A percentile compares a stretch with the other conserved stretches of the same genome.
Evolutionary conservation across 148 eudicot species (phyloP).

Genomic region (Nepenthes gracilis): DNA sequence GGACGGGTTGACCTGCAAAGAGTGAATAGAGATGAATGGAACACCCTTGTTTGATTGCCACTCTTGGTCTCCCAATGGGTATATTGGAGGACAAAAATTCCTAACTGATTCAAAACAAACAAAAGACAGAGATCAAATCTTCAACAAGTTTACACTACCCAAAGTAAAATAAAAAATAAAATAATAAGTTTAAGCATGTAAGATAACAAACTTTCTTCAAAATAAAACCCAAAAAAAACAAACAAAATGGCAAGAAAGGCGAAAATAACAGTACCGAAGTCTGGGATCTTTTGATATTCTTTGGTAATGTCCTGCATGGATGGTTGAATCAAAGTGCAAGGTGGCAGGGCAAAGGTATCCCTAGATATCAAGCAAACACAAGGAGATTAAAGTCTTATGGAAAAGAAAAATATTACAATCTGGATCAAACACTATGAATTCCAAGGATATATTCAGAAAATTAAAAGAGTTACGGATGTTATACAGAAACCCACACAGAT

Average conservation of each 20-base stretch:
- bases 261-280: conserved; percentile 46
- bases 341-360: conserved; percentile 83
- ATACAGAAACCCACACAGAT: too few relatives aligned
- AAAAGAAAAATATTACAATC: conserved; percentile 1
- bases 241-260: background rate
- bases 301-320: conserved; percentile 43
- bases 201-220: background rate
- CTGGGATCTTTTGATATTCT: conserved; percentile 43
- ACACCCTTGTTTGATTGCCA: conserved; percentile 45
- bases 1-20: conserved; percentile 75
- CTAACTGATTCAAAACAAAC: conserved; percentile 32
- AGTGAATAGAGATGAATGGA: conserved; percentile 64
- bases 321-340: conserved; percentile 90
- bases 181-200: background rate
- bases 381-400: conserved; percentile 3
- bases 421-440: background rate
- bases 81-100: conserved; percentile 79
- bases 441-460: too few relatives aligned
- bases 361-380: conserved; percentile 26
- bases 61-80: conserved; percentile 54
- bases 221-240: conserved; percentile 2
- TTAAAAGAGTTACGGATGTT: too few relatives aligned
- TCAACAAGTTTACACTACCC: too few relatives aligned
- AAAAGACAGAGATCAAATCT: conserved; percentile 2
- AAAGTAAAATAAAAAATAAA: conserved; percentile 14